Percentiles rank a stretch among this genome's conserved stretches.
These are phyloP conservation scores for Metschnikowia bowlesiae DNA, from an alignment of 805 yeast species.

Conservation along the genomic window DNA sequence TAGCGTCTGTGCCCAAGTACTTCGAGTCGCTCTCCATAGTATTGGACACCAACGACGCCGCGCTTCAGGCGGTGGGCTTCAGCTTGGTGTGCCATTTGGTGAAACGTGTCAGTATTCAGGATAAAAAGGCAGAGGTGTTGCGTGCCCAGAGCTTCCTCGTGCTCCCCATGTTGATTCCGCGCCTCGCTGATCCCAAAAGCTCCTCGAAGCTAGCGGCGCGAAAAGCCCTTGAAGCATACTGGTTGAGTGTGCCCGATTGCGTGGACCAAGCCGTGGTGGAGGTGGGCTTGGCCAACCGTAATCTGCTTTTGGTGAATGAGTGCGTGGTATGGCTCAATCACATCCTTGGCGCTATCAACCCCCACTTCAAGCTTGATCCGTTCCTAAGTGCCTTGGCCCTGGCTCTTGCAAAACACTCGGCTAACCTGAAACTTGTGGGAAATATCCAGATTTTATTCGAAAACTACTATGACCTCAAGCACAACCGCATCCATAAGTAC, in stretches of 20 bases:
- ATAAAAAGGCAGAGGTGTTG: conserved; percentile 36
- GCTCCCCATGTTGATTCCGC: conserved; percentile 48
- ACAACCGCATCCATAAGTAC: conserved; percentile 37
- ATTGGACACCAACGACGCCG: conserved; percentile 33
- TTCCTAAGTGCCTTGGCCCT: conserved; percentile 25
- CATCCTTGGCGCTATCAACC: conserved; percentile 32
- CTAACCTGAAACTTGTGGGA: conserved; percentile 13
- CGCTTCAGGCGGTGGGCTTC: conserved; percentile 42
- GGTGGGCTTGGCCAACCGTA: conserved; percentile 39
- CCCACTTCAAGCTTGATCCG: conserved; percentile 26
- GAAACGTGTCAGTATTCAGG: conserved; percentile 57
- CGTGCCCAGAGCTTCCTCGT: conserved; percentile 40
- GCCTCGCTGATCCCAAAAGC: conserved; percentile 40
- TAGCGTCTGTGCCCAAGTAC: conserved; percentile 46
- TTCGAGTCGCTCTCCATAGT: conserved; percentile 48
- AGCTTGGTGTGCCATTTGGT: conserved; percentile 53
- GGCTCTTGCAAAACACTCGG: conserved; percentile 11
- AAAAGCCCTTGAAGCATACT: conserved; percentile 49
- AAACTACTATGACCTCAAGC: conserved; percentile 26
- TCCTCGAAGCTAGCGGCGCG: conserved; percentile 41
- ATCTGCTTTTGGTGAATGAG: conserved; percentile 37
- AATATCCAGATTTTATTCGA: conserved; percentile 21
- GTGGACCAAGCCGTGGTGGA: conserved; percentile 46
- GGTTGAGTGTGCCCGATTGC: conserved; percentile 47
- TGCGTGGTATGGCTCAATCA: conserved; percentile 43